These are phyloP conservation scores for Scheffersomyces coipomensis DNA, from an alignment of 805 yeast species.

Conservation along the genomic window DNA sequence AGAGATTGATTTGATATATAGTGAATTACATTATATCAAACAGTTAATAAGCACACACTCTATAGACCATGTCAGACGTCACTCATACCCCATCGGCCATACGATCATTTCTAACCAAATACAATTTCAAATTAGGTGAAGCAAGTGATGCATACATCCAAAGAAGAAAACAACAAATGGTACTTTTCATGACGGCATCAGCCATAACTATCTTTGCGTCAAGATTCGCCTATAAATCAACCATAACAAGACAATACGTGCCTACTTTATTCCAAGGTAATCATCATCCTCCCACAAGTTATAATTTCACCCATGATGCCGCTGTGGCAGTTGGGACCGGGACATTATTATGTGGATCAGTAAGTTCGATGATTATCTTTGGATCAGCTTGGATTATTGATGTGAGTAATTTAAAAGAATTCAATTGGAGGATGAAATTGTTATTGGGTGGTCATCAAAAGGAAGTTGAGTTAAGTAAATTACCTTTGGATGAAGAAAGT, in stretches of 20 bases:
- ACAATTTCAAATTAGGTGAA: conserved; percentile 26
- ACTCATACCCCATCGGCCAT: too few relatives aligned
- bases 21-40: too few relatives aligned
- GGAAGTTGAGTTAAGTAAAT: conserved; percentile 41
- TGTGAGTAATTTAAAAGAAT: conserved; percentile 65
- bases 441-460: conserved; percentile 68
- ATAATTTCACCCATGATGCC: conserved; percentile 79
- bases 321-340: conserved; percentile 83
- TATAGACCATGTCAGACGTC: too few relatives aligned
- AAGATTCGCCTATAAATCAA: conserved; percentile 72
- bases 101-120: neutral
- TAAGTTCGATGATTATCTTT: conserved; percentile 67
- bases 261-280: conserved; percentile 83
- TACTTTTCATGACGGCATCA: conserved; percentile 70
- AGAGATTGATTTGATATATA: too few relatives aligned
- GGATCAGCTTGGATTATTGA: conserved; percentile 83
- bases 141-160: conserved; percentile 52
- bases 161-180: conserved; percentile 70
- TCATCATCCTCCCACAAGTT: conserved; percentile 76
- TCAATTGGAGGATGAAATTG: conserved; percentile 64
- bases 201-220: conserved; percentile 70
- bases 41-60: too few relatives aligned
- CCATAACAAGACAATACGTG: conserved; percentile 66
- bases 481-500: conserved; percentile 57
- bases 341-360: conserved; percentile 67